These are phyloP conservation scores for Amyloporia xantha DNA, from an alignment of 768 basidiomycete species.

Conservation along the genomic window DNA sequence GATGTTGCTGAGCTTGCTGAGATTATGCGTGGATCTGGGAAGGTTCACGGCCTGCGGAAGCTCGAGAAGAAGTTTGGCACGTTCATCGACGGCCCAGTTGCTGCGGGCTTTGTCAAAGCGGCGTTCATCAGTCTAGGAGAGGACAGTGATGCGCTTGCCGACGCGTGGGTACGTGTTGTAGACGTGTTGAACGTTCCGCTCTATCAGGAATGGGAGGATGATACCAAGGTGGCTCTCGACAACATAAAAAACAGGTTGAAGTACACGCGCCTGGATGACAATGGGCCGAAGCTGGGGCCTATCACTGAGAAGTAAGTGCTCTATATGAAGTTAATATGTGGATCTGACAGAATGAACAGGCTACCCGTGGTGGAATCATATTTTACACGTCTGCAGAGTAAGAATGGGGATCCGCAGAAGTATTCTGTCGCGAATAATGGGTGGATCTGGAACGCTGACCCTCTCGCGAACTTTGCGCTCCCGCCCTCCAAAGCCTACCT, in stretches of 20 bases:
- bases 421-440: constrained; percentile 96
- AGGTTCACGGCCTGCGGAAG: constrained; percentile 53
- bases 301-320: constrained; percentile 64
- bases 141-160: constrained; percentile 48
- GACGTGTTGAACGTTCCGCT: constrained; percentile 86
- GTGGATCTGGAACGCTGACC: constrained; percentile 98
- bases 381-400: constrained; percentile 74
- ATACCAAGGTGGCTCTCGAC: constrained; percentile 66
- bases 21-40: constrained; percentile 45
- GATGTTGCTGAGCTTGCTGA: constrained; percentile 59
- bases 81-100: constrained; percentile 50
- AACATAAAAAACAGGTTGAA: constrained; percentile 69
- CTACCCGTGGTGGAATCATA: constrained; percentile 84
- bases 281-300: constrained; percentile 80
- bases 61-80: constrained; percentile 65
- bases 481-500: constrained; percentile 91
- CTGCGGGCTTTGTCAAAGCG: constrained; percentile 71
- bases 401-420: constrained; percentile 36
- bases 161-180: constrained; percentile 70
- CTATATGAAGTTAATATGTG: background rate
- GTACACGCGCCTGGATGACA: constrained; percentile 73
- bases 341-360: constrained; percentile 36
- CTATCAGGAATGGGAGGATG: constrained; percentile 83
- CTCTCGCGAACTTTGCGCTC: constrained; percentile 89
- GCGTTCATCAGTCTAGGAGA: constrained; percentile 45